Base-by-base conservation (phyloP, 768 basidiomycete genomes). In the Candolleomyces aberdarensis region DNA sequence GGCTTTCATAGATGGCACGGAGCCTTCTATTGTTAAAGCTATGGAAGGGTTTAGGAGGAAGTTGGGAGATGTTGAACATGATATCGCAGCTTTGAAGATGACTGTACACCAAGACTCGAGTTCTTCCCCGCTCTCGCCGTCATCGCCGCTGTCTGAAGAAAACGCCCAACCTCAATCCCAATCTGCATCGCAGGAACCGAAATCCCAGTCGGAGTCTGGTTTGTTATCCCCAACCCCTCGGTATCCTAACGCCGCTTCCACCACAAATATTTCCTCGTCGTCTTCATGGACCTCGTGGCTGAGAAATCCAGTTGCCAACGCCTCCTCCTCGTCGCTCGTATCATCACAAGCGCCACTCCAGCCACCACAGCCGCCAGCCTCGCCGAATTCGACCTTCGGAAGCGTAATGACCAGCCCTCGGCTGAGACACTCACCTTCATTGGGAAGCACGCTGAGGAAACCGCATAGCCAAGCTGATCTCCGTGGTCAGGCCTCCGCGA, bases 11-110 rank as follows among this genome's bases (percentile, higher is more conserved):
- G 75, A 80, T 36, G 87, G 88, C 0, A 76, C 78, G 0, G 83
- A 86, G 36, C 36, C 36, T 40, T 66, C 74, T 19, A 69, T 71
- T 0, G 79, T 87, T 29, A 83, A 77, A 48, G 83, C 85, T 0
- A 64, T 71, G 55, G 76, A 76, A 22, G 75, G 66, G 40, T 86
- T 92, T 63, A 66, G 69, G 53, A 75, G 75, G 46, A 93, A 92
- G 70, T 70, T 92, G 60, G 86, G 82, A 20, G 88, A 92, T 65
- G 79, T 92, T 19, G 78, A 89, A 62, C 88, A 92, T 62, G 92
- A 94, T 69, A 85, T 92, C 48, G 87, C 87, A 0, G 78, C 79
- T 6, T 73, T 93, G 61, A 91, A 92, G 70, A 77, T 77, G 13
- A 79, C 79, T 0, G 64, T 87, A 36, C 80, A 89, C 63, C 70